Percentiles rank a stretch among this genome's conserved stretches.
Evolutionary conservation across 257 asterid species (phyloP).

Genomic region (Ehretia macrophylla): DNA sequence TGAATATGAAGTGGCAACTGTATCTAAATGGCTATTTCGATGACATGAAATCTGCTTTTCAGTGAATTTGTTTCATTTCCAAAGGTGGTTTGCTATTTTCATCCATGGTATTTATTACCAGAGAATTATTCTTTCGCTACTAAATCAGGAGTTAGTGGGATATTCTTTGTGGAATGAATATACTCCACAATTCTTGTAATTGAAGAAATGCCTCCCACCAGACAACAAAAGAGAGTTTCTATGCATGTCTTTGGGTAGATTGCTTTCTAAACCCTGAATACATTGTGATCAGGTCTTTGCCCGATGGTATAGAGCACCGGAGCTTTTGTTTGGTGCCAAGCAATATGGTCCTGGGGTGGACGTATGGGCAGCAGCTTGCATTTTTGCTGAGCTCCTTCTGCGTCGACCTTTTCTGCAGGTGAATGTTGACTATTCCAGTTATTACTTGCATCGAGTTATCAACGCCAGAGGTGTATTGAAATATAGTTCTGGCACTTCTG

Average conservation of each 20-base stretch:
- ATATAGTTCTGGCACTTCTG: neutral
- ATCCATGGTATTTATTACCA: too few relatives aligned
- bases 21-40: too few relatives aligned
- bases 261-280: neutral
- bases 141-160: too few relatives aligned
- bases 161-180: too few relatives aligned
- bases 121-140: too few relatives aligned
- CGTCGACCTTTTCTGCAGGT: conserved; percentile 97
- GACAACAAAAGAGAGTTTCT: too few relatives aligned
- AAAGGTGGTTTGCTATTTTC: too few relatives aligned
- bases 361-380: conserved; percentile 99
- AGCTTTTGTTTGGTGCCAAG: conserved; percentile 93
- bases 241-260: neutral
- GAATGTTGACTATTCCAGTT: conserved; percentile 17
- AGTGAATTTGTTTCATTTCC: too few relatives aligned
- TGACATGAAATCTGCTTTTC: too few relatives aligned
- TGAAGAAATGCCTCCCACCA: too few relatives aligned
- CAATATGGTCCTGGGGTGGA: conserved; percentile 99
- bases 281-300: conserved; percentile 72
- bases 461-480: neutral
- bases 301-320: conserved; percentile 99
- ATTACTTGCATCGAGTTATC: conserved; percentile 1
- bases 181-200: neutral
- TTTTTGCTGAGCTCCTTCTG: conserved; percentile 89
- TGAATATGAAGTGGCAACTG: too few relatives aligned